phyloP scores from a whole-genome alignment of 2,329 filamentous ascomycete genomes.

The Claviceps arundinis region DNA sequence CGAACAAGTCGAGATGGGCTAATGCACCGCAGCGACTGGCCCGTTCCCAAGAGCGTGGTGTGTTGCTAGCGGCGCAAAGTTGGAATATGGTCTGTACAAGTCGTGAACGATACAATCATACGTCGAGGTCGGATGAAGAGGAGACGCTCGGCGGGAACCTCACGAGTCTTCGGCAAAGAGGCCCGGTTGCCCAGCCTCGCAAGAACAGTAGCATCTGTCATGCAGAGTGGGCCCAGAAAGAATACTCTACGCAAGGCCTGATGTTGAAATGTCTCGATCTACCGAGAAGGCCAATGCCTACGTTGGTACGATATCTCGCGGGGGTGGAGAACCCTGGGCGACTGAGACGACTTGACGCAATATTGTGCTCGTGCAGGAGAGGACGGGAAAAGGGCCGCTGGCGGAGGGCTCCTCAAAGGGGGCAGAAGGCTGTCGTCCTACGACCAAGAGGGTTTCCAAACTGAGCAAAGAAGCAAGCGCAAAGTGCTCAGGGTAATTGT shows the following conservation, averaged over 20 bases:
- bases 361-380: background rate
- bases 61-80: background rate
- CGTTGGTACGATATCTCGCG: background rate
- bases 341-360: background rate
- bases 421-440: background rate
- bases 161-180: background rate
- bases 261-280: background rate
- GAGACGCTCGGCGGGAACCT: background rate
- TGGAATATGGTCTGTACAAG: background rate
- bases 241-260: background rate
- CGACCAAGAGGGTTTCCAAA: background rate
- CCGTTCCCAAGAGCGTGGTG: background rate
- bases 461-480: background rate
- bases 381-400: background rate
- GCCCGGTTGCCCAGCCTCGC: background rate
- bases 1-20: background rate
- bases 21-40: background rate
- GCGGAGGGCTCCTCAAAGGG: background rate
- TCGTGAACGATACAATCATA: background rate
- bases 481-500: no score
- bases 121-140: background rate
- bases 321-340: background rate
- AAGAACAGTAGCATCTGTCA: background rate
- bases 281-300: background rate
- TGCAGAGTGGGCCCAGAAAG: background rate